Conservation (phyloP, 305 asterid species). For the Andrographis paniculata region DNA sequence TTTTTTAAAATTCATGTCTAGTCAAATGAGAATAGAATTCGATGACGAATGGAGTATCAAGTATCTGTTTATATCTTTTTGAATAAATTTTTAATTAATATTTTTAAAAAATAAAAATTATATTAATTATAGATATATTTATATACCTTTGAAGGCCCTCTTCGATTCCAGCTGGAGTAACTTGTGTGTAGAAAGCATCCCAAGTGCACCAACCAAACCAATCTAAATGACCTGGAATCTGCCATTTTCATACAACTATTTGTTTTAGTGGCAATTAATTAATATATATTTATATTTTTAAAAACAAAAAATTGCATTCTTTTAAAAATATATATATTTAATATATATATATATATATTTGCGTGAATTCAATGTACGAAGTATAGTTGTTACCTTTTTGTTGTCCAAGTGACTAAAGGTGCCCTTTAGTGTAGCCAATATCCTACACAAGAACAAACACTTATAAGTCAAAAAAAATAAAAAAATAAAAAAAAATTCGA, state of each 20-base stretch:
- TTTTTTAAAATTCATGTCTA: too few species aligned
- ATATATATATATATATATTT: too few species aligned
- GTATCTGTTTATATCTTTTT: too few species aligned
- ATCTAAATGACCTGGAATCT: slow-evolving; percentile 38
- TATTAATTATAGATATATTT: too few species aligned
- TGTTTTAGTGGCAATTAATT: background rate
- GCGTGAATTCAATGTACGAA: too few species aligned
- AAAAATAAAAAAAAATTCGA: background rate
- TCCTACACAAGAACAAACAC: slow-evolving; percentile 19
- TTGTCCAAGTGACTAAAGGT: slow-evolving; percentile 36
- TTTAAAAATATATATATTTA: too few species aligned
- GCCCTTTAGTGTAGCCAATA: slow-evolving; percentile 39
- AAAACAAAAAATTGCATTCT: too few species aligned
- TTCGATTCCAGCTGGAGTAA: slow-evolving; percentile 33
- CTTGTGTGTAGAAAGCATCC: slow-evolving; percentile 48
- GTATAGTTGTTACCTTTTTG: slow-evolving; percentile 48
- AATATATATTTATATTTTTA: too few species aligned
- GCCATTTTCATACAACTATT: background rate
- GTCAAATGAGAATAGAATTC: too few species aligned
- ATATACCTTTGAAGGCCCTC: slow-evolving; percentile 37
- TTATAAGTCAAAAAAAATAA: background rate
- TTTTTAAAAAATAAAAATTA: too few species aligned
- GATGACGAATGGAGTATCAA: too few species aligned
- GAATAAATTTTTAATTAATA: too few species aligned
- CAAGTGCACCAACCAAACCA: slow-evolving; percentile 57